phyloP scores from a whole-genome alignment of 148 eudicot genomes.

The Fagopyrum esculentum region DNA sequence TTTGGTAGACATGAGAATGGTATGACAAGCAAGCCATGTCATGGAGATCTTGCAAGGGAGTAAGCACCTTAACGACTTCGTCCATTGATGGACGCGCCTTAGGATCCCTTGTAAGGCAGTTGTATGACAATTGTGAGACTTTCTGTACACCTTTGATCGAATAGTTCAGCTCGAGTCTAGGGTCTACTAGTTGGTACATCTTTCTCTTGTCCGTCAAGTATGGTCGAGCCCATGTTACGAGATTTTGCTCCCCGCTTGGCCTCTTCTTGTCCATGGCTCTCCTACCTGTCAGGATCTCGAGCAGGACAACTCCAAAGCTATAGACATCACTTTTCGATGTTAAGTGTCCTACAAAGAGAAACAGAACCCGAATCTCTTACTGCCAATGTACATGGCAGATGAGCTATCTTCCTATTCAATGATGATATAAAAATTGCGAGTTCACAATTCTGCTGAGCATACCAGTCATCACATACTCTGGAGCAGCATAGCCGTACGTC shows the following conservation, averaged over 20 bases:
- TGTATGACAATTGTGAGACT: constrained; percentile 56
- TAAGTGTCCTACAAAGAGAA: constrained; percentile 59
- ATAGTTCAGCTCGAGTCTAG: constrained; percentile 79
- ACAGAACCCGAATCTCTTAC: no score
- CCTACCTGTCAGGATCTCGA: constrained; percentile 84
- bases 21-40: constrained; percentile 70
- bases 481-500: constrained; percentile 98
- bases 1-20: constrained; percentile 62
- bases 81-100: constrained; percentile 88
- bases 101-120: constrained; percentile 74
- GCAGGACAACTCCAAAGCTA: constrained; percentile 90
- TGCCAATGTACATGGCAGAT: no score
- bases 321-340: constrained; percentile 91
- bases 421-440: neutral
- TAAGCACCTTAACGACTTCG: constrained; percentile 67
- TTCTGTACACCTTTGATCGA: constrained; percentile 89
- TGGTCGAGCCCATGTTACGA: constrained; percentile 85
- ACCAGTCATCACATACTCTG: constrained; percentile 99
- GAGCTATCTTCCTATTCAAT: neutral
- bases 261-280: constrained; percentile 97
- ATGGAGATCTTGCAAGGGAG: constrained; percentile 62
- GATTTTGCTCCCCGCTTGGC: constrained; percentile 84
- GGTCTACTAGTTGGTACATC: constrained; percentile 75
- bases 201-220: constrained; percentile 68
- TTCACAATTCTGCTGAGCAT: constrained; percentile 9